Percentiles rank a stretch among this genome's conserved stretches.
Evolutionary conservation across 2,329 filamentous ascomycete species (phyloP).

Genomic region (Fusarium fracticaudum): DNA sequence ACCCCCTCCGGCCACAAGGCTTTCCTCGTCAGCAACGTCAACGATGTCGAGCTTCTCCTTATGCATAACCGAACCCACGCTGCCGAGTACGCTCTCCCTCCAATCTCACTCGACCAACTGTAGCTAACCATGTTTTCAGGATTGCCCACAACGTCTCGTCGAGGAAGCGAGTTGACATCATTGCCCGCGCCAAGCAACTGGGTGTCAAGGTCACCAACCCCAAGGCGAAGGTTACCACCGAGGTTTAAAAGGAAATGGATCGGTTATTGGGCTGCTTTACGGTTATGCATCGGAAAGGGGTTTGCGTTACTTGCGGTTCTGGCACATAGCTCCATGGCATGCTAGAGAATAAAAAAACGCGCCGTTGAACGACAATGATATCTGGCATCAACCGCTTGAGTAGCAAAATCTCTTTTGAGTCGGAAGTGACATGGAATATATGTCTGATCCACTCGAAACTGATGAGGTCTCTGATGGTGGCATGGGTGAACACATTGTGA

Average conservation of each 20-base stretch:
- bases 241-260: conserved; percentile 69
- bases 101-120: background rate
- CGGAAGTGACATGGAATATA: background rate
- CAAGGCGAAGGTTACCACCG: conserved; percentile 98
- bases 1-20: conserved; percentile 99
- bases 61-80: conserved; percentile 99
- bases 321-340: conserved; percentile 40
- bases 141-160: conserved; percentile 98
- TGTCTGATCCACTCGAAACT: conserved; percentile 13
- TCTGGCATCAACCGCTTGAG: conserved; percentile 35
- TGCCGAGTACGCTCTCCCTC: conserved; percentile 80
- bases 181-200: conserved; percentile 95
- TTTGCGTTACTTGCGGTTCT: conserved; percentile 46
- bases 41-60: conserved; percentile 95
- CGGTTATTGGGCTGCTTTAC: conserved; percentile 45
- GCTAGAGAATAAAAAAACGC: conserved; percentile 46
- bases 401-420: conserved; percentile 22
- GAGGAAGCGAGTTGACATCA: conserved; percentile 98
- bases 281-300: conserved; percentile 46
- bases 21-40: conserved; percentile 97
- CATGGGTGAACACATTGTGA: conserved; percentile 22
- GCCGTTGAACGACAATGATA: conserved; percentile 45
- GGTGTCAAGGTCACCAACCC: conserved; percentile 99
- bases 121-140: conserved; percentile 61
- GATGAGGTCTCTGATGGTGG: conserved; percentile 29